Conservation (phyloP, 2,329 filamentous ascomycete genomes). For the Aspergillus thermomutatus region DNA sequence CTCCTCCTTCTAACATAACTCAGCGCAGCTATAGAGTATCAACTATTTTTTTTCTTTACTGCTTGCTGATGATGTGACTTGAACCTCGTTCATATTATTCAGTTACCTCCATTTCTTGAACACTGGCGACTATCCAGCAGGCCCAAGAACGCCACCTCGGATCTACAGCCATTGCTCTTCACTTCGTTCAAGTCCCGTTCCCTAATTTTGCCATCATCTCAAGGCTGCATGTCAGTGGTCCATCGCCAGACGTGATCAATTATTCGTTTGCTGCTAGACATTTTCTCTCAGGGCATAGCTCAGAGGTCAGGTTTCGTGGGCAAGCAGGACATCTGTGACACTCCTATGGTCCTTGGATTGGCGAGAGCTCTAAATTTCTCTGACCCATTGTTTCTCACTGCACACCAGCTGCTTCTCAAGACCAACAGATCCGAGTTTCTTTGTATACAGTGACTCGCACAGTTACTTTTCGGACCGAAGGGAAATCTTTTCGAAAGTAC, state of each 20-base stretch:
- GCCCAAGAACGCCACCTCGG: not conserved
- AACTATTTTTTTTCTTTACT: not conserved
- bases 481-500: constrained; percentile 24
- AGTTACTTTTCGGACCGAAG: constrained; percentile 26
- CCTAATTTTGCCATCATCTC: not conserved
- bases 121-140: not conserved
- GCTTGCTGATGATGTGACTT: not conserved
- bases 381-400: constrained; percentile 11
- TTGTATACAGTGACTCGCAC: constrained; percentile 33
- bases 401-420: constrained; percentile 21
- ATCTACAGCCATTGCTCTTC: not conserved
- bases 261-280: not conserved
- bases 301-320: not conserved
- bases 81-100: not conserved
- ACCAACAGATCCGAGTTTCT: constrained; percentile 27
- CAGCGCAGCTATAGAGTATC: not conserved
- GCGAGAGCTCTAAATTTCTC: constrained; percentile 11
- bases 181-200: not conserved
- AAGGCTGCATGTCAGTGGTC: not conserved
- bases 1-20: not conserved
- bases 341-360: constrained; percentile 13
- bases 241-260: not conserved
- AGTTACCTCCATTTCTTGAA: not conserved
- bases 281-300: not conserved
- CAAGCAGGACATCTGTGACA: not conserved